Evolutionary conservation across 2,329 filamentous ascomycete species (phyloP), one percentile per base, ranked within the genome.

Genomic region (Curvularia spicifera): DNA sequence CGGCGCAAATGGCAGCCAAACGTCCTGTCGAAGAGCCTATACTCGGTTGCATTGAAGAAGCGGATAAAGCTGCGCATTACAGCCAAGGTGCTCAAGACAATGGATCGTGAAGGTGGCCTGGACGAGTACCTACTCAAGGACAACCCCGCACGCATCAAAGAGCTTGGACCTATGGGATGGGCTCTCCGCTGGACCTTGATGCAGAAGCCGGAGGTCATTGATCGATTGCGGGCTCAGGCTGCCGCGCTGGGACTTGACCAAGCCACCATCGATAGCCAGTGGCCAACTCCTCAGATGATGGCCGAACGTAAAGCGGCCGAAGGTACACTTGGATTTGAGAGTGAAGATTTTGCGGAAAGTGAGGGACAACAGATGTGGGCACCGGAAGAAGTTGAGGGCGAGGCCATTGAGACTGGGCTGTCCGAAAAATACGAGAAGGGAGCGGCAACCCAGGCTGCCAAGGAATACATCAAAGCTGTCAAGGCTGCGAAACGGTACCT

Each of bases 101-200:
- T 98, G 72, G 88, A 91, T 74, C 94, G 93, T 75, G 87, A 89
- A 61, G 94, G 94, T 59, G 93, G 95, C 7, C 83, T 99, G 64
- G 95, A 99, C 77, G 88, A 93, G 71, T 99, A 99, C 79, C 82
- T 99, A 45, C 82, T 97, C 42, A 93, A 92, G 66, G 85, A 87
- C 75, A 95, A 92, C 79, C 82, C 89, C 15, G 84, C 83, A 40
- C 85, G 95, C 63, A 84, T 98, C 72, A 91, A 89, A 80, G 91
- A 97, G 78, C 82, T 99, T 56, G 95, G 95, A 5, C 87, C 94
- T 51, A 89, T 89, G 65, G 95, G 95, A 6, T 99, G 95, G 95
- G 87, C 89, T 68, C 80, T 99, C 71, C 83, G 95, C 64, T 97
- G 93, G 91, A 85, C 91, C 61, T 82, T 99, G 60, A 92, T 97